phyloP scores from a whole-genome alignment of 441 rosid genomes.

The Pelargonium fulgidum region DNA sequence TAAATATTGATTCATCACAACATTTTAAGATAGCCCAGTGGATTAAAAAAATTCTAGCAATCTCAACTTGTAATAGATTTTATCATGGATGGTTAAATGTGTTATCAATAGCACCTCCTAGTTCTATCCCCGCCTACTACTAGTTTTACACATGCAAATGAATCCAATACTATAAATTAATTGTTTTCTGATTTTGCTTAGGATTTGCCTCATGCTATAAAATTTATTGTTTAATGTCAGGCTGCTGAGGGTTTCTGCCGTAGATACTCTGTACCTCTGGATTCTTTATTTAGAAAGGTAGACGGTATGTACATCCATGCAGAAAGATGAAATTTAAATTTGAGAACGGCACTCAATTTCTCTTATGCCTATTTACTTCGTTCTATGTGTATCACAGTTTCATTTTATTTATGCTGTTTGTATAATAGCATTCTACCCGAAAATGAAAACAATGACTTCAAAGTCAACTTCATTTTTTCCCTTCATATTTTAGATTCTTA shows the following conservation, averaged over 20 bases:
- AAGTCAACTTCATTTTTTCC: too few relatives aligned
- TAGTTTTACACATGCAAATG: neutral
- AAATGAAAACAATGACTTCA: too few relatives aligned
- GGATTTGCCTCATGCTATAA: constrained; percentile 5
- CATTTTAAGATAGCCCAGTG: too few relatives aligned
- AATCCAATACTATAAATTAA: neutral
- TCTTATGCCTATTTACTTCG: neutral
- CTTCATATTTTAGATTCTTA: too few relatives aligned
- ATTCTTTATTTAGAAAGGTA: constrained; percentile 50
- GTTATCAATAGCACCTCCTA: too few relatives aligned
- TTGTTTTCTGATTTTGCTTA: constrained; percentile 15
- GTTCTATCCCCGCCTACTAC: neutral
- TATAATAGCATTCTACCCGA: too few relatives aligned
- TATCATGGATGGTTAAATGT: too few relatives aligned
- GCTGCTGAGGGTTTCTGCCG: constrained; percentile 95
- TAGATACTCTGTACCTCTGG: constrained; percentile 59
- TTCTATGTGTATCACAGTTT: neutral
- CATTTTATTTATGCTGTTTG: neutral
- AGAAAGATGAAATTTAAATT: neutral
- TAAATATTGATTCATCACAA: too few relatives aligned
- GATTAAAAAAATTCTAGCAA: too few relatives aligned
- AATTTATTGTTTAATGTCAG: constrained; percentile 34
- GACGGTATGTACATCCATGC: constrained; percentile 38
- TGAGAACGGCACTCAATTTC: neutral
- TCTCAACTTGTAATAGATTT: too few relatives aligned